Percentiles rank a stretch among this genome's conserved stretches.
These are phyloP conservation scores for Neurospora sp. DNA, from an alignment of 495 filamentous ascomycete species.

Conservation along the genomic window DNA sequence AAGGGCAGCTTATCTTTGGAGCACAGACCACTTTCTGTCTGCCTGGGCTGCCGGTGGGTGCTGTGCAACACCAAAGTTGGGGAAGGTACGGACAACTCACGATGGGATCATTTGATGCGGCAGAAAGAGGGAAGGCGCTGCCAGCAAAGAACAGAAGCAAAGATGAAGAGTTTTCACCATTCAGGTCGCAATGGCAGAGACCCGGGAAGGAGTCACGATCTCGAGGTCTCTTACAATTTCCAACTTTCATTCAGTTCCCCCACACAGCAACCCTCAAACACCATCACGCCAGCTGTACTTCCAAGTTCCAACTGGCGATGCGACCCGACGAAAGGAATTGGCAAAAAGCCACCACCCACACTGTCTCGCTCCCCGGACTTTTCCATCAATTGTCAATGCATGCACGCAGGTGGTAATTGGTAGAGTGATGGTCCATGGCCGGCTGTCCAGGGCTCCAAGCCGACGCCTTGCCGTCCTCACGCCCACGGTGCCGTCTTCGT, in stretches of 20 bases:
- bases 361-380: neutral
- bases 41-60: neutral
- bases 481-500: neutral
- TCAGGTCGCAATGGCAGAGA: neutral
- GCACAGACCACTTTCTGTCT: neutral
- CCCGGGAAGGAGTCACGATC: neutral
- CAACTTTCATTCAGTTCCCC: neutral
- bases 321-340: neutral
- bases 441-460: neutral
- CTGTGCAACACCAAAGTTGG: neutral
- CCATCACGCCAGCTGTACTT: neutral
- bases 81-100: neutral
- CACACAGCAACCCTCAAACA: neutral
- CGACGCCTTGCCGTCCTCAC: neutral
- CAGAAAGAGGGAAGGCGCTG: neutral
- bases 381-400: neutral
- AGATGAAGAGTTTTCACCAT: neutral
- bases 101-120: neutral
- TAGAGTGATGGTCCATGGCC: neutral
- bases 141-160: neutral
- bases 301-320: neutral
- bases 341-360: neutral
- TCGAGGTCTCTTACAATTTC: neutral
- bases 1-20: neutral
- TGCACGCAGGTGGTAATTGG: neutral